Conservation (phyloP, 129 eudicot species). For the Saussurea involucrata region DNA sequence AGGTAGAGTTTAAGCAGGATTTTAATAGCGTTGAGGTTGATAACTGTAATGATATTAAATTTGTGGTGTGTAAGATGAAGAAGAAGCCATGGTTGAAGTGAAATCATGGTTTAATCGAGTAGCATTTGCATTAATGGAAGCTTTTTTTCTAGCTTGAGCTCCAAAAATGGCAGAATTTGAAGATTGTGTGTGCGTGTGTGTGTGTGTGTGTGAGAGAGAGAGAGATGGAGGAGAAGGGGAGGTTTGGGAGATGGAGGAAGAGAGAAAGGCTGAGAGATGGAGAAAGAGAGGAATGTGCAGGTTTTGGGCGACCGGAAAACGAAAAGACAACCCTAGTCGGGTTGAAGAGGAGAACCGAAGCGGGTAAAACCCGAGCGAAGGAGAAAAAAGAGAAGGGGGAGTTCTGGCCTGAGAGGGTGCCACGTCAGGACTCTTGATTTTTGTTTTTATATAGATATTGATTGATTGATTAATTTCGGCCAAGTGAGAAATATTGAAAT, state of each 20-base stretch:
- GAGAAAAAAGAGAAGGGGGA: too few relatives aligned
- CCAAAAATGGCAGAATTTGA: slow-evolving; percentile 17
- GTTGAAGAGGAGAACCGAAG: too few relatives aligned
- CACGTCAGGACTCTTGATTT: background rate
- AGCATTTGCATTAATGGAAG: slow-evolving; percentile 16
- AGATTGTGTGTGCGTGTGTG: slow-evolving; percentile 10
- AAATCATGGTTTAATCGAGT: slow-evolving; percentile 6
- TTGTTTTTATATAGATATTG: too few relatives aligned
- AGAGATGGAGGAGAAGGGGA: slow-evolving; percentile 14
- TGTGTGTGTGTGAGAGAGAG: slow-evolving; percentile 23
- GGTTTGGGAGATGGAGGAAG: slow-evolving; percentile 15
- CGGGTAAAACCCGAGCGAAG: too few relatives aligned
- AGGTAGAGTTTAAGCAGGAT: slow-evolving; percentile 12
- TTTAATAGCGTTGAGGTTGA: slow-evolving; percentile 4
- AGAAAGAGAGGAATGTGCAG: too few relatives aligned
- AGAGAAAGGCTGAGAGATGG: too few relatives aligned
- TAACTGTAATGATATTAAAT: background rate
- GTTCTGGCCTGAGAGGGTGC: too few relatives aligned
- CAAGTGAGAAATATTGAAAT: too few relatives aligned
- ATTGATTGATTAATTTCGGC: too few relatives aligned
- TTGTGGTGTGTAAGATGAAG: background rate
- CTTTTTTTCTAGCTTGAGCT: background rate
- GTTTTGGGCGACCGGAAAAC: too few relatives aligned
- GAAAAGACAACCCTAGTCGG: too few relatives aligned
- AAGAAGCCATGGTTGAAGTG: slow-evolving; percentile 11